Percentiles rank a stretch among this genome's conserved stretches.
Evolutionary conservation across 306 rosid genomes (phyloP).

Genomic region (Hippophae gyantsensis): DNA sequence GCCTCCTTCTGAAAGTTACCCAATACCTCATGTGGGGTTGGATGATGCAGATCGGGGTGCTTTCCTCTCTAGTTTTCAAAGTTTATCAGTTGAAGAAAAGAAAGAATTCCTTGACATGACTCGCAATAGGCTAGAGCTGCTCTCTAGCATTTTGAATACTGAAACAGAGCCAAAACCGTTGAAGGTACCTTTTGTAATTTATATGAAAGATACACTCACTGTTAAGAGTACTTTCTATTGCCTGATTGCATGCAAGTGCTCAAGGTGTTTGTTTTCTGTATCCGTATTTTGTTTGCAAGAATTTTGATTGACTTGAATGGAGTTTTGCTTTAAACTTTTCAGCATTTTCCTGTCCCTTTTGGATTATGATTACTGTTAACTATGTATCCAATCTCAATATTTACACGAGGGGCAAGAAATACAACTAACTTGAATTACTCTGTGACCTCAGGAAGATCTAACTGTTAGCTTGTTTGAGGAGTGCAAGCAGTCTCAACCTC

Average conservation of each 20-base stretch:
- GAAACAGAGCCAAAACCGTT: constrained; percentile 60
- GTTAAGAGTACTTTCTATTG: neutral
- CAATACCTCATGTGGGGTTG: constrained; percentile 37
- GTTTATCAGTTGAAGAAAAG: constrained; percentile 46
- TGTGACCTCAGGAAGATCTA: constrained; percentile 53
- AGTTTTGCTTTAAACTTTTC: neutral
- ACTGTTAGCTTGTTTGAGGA: constrained; percentile 58
- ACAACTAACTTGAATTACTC: constrained; percentile 12
- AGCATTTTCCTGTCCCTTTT: neutral
- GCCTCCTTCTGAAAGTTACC: constrained; percentile 54
- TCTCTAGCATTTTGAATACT: constrained; percentile 52
- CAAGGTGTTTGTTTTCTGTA: neutral
- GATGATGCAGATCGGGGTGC: constrained; percentile 21
- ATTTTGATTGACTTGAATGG: no score
- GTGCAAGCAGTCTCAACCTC: constrained; percentile 58
- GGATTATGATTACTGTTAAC: neutral
- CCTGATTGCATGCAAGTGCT: neutral
- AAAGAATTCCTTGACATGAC: constrained; percentile 58
- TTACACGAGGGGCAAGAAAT: neutral
- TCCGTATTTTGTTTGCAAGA: neutral
- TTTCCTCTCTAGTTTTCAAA: constrained; percentile 27
- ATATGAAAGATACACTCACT: neutral
- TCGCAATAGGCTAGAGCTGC: constrained; percentile 68
- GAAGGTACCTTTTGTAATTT: constrained; percentile 39
- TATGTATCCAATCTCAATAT: constrained; percentile 3